phyloP scores from a whole-genome alignment of 2,329 filamentous ascomycete genomes.

The Xylariales sp. region DNA sequence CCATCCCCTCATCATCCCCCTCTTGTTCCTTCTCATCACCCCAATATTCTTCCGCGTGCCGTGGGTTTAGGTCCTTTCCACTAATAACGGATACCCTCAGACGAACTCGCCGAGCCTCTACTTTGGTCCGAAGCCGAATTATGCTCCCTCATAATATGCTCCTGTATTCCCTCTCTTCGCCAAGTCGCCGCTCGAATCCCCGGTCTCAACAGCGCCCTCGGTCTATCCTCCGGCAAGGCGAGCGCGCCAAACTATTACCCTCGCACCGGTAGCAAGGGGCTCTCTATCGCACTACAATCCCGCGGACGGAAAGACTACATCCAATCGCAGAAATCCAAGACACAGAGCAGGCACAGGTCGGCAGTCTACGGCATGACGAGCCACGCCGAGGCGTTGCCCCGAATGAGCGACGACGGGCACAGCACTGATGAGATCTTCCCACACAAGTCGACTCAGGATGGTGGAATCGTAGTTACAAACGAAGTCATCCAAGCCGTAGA shows the following conservation, averaged over 20 bases:
- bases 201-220: slow-evolving; percentile 17
- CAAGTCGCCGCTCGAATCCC: slow-evolving; percentile 5
- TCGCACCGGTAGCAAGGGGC: neutral
- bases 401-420: neutral
- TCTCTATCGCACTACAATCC: neutral
- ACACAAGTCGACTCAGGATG: neutral
- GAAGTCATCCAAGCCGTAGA: neutral
- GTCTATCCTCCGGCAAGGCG: slow-evolving; percentile 12
- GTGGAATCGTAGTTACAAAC: slow-evolving; percentile 1
- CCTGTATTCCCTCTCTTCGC: slow-evolving; percentile 12
- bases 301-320: slow-evolving; percentile 1
- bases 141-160: slow-evolving; percentile 11
- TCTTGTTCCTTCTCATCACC: neutral
- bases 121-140: slow-evolving; percentile 15
- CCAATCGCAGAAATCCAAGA: neutral
- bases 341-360: neutral
- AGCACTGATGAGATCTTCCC: slow-evolving; percentile 3
- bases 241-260: neutral
- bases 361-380: slow-evolving; percentile 1
- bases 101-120: slow-evolving; percentile 5
- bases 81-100: slow-evolving; percentile 3
- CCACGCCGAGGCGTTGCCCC: neutral
- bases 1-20: too few species aligned
- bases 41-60: too few species aligned
- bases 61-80: too few species aligned